Percentiles rank a stretch among this genome's conserved stretches.
phyloP scores from a whole-genome alignment of 2,329 filamentous ascomycete species.

The Plectosphaerella plurivora region DNA sequence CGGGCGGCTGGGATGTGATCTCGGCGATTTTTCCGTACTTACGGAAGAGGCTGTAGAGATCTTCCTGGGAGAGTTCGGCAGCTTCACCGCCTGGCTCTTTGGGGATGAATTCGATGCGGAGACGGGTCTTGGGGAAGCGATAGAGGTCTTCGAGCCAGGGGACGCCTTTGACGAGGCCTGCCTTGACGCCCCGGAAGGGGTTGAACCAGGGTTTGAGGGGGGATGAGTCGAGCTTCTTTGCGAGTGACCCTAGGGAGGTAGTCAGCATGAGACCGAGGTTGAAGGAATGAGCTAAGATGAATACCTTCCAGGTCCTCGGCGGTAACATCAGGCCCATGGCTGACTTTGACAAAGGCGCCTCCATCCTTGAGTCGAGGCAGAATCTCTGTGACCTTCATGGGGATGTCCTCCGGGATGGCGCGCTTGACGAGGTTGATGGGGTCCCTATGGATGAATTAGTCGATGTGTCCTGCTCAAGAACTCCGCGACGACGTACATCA shows the following conservation, averaged over 20 bases:
- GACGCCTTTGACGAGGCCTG: conserved; percentile 71
- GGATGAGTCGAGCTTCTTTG: conserved; percentile 59
- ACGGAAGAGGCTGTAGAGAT: conserved; percentile 80
- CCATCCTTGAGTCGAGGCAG: conserved; percentile 85
- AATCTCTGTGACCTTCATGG: conserved; percentile 73
- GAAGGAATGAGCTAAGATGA: background rate
- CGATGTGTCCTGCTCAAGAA: no score
- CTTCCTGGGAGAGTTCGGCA: conserved; percentile 80
- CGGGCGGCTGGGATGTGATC: conserved; percentile 75
- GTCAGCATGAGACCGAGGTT: background rate
- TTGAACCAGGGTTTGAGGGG: conserved; percentile 88
- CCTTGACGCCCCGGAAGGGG: conserved; percentile 67
- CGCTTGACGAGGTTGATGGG: conserved; percentile 51
- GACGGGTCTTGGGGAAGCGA: conserved; percentile 68
- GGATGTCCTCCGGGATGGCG: conserved; percentile 57
- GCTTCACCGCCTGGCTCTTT: conserved; percentile 65
- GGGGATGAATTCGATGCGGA: conserved; percentile 83
- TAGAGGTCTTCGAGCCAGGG: conserved; percentile 95
- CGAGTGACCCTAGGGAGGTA: conserved; percentile 42
- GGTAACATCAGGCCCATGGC: conserved; percentile 36
- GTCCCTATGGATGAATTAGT: conserved; percentile 19
- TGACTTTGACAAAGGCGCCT: conserved; percentile 88
- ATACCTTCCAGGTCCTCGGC: conserved; percentile 38
- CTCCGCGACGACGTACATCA: conserved; percentile 19
- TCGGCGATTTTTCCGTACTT: conserved; percentile 87